phyloP scores from a whole-genome alignment of 2,329 filamentous ascomycete species.

The Ophiostoma sp. region DNA sequence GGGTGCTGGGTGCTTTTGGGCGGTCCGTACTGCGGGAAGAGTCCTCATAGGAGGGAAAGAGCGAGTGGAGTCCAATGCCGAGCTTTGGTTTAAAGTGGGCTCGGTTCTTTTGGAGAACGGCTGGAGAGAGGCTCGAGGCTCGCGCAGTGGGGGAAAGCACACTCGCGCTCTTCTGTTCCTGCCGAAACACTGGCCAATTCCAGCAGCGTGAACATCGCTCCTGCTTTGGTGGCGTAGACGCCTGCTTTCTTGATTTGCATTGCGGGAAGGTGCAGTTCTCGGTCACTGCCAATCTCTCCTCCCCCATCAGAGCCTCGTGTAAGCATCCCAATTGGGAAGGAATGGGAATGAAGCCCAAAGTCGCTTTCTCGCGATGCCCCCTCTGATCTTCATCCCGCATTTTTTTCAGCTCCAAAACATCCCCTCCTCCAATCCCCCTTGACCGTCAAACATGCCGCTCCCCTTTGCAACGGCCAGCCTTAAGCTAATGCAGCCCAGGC shows the following conservation, averaged over 20 bases:
- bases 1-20: not conserved
- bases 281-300: not conserved
- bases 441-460: not conserved
- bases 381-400: not conserved
- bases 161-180: not conserved
- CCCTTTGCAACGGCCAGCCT: not conserved
- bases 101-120: not conserved
- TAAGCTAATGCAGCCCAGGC: conserved; percentile 17
- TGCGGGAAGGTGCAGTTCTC: conserved; percentile 16
- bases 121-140: not conserved
- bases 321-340: conserved; percentile 16
- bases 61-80: not conserved
- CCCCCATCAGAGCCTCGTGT: conserved; percentile 2
- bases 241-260: conserved; percentile 11
- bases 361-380: conserved; percentile 2
- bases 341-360: not conserved
- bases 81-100: conserved; percentile 2
- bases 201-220: conserved; percentile 5
- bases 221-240: conserved; percentile 4
- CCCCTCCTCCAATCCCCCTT: not conserved
- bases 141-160: not conserved
- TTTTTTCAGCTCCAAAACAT: not conserved
- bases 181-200: not conserved
- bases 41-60: not conserved
- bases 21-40: not conserved